Base-by-base conservation (phyloP, 2,329 filamentous ascomycete genomes). In the Tolypocladium album region DNA sequence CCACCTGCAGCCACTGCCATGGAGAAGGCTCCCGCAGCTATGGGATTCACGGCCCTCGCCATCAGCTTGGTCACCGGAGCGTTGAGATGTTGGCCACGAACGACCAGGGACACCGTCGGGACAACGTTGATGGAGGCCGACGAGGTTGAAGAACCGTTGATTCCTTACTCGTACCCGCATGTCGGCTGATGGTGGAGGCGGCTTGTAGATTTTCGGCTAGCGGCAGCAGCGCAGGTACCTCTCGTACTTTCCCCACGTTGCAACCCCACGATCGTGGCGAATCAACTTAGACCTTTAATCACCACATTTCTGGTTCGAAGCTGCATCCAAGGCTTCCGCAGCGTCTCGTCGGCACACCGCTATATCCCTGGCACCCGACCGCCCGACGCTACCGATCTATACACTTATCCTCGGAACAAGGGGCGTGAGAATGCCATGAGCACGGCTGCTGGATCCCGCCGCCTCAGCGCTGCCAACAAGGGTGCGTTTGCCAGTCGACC, bases 271-370 rank as follows among this genome's bases (percentile, higher is more conserved):
- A 13, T 27, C 38, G 55, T 43, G 55, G 55, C 55, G 55, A 57
- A 57, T 57, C 55, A 57, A 57, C 55, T 57, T 57, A 45, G 55
- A 57, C 55, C 55, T 57, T 57, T 45, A 57, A 34, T 57, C 55
- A 57, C 55, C 55, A 11, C 55, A 20, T 15, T 22, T 31, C 43
- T 27, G 24, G 45, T 9, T 24, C 45, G 1, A 36, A 36, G 47
- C 15, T 17, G 47, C 47, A 36, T 15, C 31, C 31, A 15, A 8
- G 50, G 31, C 12, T 36, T 55, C 50, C 13, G 31, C 50, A 55
- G 50, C 50, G 2, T 22, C 36, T 36, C 8, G 31, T 12, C 12
- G 50, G 31, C 50, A 55, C 50, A n/a, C 50, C 31, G 11, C 31
- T 34, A 17, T 38, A n/a, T 27, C 27, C 15, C 47, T 52, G 45